Evolutionary conservation across 2,329 filamentous ascomycete species (phyloP).

Genomic region (Zalaria sp.): DNA sequence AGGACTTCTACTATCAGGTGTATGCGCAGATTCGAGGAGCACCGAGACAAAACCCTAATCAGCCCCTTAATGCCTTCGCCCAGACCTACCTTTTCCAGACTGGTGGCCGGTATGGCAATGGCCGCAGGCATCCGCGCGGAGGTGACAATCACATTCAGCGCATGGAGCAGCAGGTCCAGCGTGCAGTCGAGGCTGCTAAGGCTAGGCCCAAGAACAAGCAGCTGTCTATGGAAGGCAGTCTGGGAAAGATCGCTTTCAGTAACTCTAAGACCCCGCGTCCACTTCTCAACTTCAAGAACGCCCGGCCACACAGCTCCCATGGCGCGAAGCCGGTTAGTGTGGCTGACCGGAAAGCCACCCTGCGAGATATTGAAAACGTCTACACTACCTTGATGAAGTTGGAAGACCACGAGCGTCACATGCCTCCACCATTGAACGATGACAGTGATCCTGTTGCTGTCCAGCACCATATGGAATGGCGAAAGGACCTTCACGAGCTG

Average conservation of each 20-base stretch:
- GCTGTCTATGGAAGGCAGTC: constrained; percentile 84
- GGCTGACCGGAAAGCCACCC: constrained; percentile 66
- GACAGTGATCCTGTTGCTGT: constrained; percentile 53
- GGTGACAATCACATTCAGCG: constrained; percentile 96
- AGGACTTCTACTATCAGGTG: constrained; percentile 98
- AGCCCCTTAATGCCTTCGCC: constrained; percentile 89
- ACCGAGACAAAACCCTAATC: constrained; percentile 78
- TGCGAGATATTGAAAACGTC: constrained; percentile 77
- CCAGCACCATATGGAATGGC: constrained; percentile 67
- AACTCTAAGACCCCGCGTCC: constrained; percentile 96
- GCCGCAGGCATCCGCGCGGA: constrained; percentile 59
- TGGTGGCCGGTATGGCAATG: constrained; percentile 61
- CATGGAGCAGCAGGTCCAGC: constrained; percentile 98
- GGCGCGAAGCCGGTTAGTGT: constrained; percentile 38
- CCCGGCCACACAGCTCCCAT: constrained; percentile 36
- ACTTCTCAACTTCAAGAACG: constrained; percentile 78
- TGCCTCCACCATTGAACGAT: constrained; percentile 54
- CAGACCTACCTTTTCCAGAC: constrained; percentile 97
- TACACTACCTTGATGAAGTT: constrained; percentile 84
- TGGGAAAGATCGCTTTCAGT: constrained; percentile 98
- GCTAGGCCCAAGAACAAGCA: constrained; percentile 96
- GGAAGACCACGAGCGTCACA: constrained; percentile 78
- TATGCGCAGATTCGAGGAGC: constrained; percentile 87
- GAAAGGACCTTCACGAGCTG: constrained; percentile 52
- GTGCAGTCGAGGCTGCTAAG: constrained; percentile 93